Evolutionary conservation across 1,139 yeast species (phyloP).

Genomic region (Yamadazyma atlantica): DNA sequence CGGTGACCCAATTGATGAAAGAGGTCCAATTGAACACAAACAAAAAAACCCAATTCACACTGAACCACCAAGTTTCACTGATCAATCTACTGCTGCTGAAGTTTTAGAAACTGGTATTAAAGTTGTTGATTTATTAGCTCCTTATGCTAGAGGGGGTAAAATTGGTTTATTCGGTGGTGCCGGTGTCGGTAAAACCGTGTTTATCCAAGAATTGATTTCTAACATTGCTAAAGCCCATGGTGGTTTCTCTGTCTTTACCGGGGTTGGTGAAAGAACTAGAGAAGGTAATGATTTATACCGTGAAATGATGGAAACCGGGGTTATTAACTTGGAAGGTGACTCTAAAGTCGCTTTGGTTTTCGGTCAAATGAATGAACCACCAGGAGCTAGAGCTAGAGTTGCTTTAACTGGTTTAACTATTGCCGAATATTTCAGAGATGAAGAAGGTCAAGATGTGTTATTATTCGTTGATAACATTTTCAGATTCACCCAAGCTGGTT

Average conservation of each 20-base stretch:
- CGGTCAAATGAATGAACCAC: conserved; percentile 99
- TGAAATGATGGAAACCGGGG: conserved; percentile 99
- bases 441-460: conserved; percentile 99
- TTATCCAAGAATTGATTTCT: conserved; percentile 99
- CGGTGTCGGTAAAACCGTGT: conserved; percentile 99
- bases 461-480: conserved; percentile 99
- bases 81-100: conserved; percentile 97
- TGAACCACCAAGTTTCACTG: conserved; percentile 94
- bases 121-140: conserved; percentile 99
- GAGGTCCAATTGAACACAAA: conserved; percentile 95
- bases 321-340: conserved; percentile 98
- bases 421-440: conserved; percentile 99
- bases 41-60: conserved; percentile 97
- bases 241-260: conserved; percentile 99
- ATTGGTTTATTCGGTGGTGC: conserved; percentile 99
- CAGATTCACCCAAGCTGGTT: conserved; percentile 99
- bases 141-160: conserved; percentile 99
- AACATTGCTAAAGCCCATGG: conserved; percentile 99
- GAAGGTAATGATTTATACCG: conserved; percentile 99
- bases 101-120: conserved; percentile 99
- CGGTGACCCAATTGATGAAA: conserved; percentile 99
- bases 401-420: conserved; percentile 99
- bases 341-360: conserved; percentile 99
- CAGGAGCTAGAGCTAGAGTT: conserved; percentile 99
- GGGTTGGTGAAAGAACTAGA: conserved; percentile 99